Conservation (phyloP, 345 rosid species). For the Gossypium sturtianum region DNA sequence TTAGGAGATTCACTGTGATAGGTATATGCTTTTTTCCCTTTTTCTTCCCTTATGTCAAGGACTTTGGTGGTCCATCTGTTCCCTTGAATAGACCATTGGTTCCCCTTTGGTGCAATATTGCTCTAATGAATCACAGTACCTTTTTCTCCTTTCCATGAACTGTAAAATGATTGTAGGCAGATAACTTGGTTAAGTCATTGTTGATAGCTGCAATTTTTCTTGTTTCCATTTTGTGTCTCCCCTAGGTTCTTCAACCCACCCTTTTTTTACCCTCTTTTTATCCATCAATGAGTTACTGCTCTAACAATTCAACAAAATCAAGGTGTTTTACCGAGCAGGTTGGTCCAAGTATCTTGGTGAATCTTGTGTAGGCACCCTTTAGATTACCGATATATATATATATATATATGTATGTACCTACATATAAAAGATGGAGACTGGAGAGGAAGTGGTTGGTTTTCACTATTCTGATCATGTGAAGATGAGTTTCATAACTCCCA, state of each 20-base stretch:
- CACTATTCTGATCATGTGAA: slow-evolving; percentile 17
- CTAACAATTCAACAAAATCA: neutral
- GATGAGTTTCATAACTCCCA: slow-evolving; percentile 13
- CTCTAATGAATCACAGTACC: neutral
- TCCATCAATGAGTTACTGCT: neutral
- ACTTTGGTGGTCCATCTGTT: slow-evolving; percentile 27
- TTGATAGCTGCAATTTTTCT: neutral
- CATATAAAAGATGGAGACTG: neutral
- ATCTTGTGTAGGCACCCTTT: neutral
- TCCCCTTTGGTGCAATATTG: slow-evolving; percentile 11
- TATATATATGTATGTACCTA: neutral
- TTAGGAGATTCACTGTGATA: slow-evolving; percentile 13
- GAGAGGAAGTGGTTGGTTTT: slow-evolving; percentile 15
- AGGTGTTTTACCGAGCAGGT: neutral
- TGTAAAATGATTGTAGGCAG: slow-evolving; percentile 2
- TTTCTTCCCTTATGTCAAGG: slow-evolving; percentile 28
- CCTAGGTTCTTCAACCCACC: neutral
- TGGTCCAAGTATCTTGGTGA: slow-evolving; percentile 18
- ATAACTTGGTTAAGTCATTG: neutral
- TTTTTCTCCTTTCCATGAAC: slow-evolving; percentile 9
- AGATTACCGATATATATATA: neutral
- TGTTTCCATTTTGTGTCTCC: neutral
- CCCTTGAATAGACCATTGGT: slow-evolving; percentile 13
- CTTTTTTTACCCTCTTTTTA: neutral
- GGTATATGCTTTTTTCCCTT: slow-evolving; percentile 14